Percentiles rank a stretch among this genome's conserved stretches.
phyloP scores from a whole-genome alignment of 108 stramenopile species.

The Discostella pseudostelligera region DNA sequence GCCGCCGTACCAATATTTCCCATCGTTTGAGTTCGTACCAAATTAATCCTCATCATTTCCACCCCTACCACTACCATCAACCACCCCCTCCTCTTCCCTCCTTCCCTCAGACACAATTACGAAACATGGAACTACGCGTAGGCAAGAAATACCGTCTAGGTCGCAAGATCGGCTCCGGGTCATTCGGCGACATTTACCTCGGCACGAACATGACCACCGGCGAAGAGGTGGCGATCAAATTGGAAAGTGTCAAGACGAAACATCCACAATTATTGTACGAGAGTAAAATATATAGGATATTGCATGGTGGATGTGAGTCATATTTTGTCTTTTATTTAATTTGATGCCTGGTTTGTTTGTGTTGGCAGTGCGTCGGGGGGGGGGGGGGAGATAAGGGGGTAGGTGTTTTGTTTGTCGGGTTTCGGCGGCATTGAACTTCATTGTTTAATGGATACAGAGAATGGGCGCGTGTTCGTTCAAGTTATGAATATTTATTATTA shows the following conservation, averaged over 20 bases:
- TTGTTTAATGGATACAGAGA: too few species aligned
- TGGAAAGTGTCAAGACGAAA: constrained; percentile 94
- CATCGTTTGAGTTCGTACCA: too few species aligned
- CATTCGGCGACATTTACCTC: constrained; percentile 99
- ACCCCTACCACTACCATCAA: not conserved
- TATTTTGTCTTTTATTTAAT: not conserved
- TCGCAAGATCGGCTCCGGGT: constrained; percentile 97
- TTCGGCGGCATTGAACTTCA: too few species aligned
- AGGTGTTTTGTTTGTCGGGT: not conserved
- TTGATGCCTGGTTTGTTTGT: not conserved
- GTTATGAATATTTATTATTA: too few species aligned
- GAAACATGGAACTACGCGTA: constrained; percentile 94
- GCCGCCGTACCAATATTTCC: too few species aligned
- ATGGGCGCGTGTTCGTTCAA: too few species aligned
- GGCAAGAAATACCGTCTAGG: constrained; percentile 99
- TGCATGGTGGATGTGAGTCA: constrained; percentile 95
- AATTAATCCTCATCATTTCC: too few species aligned
- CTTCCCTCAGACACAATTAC: not conserved
- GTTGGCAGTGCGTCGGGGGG: too few species aligned
- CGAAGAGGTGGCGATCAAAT: constrained; percentile 98
- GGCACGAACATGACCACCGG: constrained; percentile 98
- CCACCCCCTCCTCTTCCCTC: not conserved
- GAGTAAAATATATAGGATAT: constrained; percentile 98
- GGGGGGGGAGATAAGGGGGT: not conserved
- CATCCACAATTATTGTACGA: constrained; percentile 98